Evolutionary conservation across 495 filamentous ascomycete genomes (phyloP), one percentile per base, ranked within the genome.

Genomic region (Penicillium lagena): DNA sequence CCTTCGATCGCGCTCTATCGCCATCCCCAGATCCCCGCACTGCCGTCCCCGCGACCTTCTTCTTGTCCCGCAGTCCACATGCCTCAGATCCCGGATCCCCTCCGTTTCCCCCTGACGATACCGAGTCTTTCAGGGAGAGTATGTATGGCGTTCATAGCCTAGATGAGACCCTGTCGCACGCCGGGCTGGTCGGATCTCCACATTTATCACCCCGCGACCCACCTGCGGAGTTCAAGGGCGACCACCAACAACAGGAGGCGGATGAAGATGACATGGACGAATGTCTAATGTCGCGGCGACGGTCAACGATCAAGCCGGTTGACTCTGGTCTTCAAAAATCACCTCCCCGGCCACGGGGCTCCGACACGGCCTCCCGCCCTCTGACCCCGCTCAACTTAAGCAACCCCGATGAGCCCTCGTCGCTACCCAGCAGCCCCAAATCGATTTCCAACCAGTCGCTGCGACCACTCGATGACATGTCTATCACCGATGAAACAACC

Each of bases 111-210:
- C 42, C 52, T 39, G 58, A 63, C 36, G 54, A 46, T 13, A 35
- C 39, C 9, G 56, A 46, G 7, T 47, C 45, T 28, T 40, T 39
- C 15, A 59, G 58, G 46, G 63, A 73, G 43, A 79, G 68, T 50
- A 73, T 68, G 42, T 85, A 76, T 52, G 83, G 83, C 6, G 79
- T 87, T 7, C 73, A 81, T 51, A 86, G 81, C 47, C 62, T 86
- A 11, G 72, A 76, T 39, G 80, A 79, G 17, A 77, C 75, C 9
- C 64, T 79, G 27, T 64, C 65, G 22, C 52, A 48, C 4, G 47
- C 56, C 8, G 46, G 40, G 12, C 12, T 60, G 15, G 45, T 35
- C 12, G 51, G 49, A 27, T 47, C 40, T 7, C 40, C 43, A 22
- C 39, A 41, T 27, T 22, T 42, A 41, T 12, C 34, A 36, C n/a